A percentile compares a stretch with the other conserved stretches of the same genome.
Conservation (phyloP, 768 basidiomycete genomes). For the Naganishia vishniacii region DNA sequence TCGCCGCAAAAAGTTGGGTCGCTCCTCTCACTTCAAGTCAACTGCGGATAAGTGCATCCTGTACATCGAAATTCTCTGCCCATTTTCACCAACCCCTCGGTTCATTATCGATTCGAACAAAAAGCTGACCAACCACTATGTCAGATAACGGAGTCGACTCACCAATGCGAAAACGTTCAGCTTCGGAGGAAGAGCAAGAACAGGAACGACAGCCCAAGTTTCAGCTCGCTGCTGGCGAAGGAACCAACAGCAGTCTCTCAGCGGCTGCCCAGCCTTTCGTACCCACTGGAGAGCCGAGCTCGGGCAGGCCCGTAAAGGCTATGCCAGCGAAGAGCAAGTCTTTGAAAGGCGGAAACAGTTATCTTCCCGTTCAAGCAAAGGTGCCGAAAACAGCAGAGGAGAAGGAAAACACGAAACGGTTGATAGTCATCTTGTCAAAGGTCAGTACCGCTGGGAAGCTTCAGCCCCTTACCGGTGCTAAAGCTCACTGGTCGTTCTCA, state of each 20-base stretch:
- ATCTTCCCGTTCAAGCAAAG: slow-evolving; percentile 70
- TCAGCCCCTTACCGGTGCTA: background rate
- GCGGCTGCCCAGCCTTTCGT: slow-evolving; percentile 17
- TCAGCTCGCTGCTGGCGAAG: background rate
- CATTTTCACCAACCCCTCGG: too few relatives aligned
- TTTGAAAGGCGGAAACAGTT: slow-evolving; percentile 28
- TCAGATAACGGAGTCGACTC: background rate
- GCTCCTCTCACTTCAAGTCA: background rate
- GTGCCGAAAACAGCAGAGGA: slow-evolving; percentile 55
- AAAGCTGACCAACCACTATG: background rate
- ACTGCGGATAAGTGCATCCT: background rate
- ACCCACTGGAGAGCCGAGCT: slow-evolving; percentile 7
- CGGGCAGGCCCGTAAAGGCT: slow-evolving; percentile 23
- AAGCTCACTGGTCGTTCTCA: slow-evolving; percentile 49
- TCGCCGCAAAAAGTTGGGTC: background rate
- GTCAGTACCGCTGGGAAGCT: slow-evolving; percentile 30
- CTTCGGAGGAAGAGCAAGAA: background rate
- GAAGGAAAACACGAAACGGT: slow-evolving; percentile 55
- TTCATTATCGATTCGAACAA: too few relatives aligned
- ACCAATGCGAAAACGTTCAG: background rate
- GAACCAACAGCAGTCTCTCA: slow-evolving; percentile 1
- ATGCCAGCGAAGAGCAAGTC: slow-evolving; percentile 22
- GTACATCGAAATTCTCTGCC: background rate
- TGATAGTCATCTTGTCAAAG: slow-evolving; percentile 74
- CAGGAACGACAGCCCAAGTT: background rate